These are phyloP conservation scores for Cladosporium sp. DNA, from an alignment of 2,329 filamentous ascomycete genomes.

Conservation along the genomic window DNA sequence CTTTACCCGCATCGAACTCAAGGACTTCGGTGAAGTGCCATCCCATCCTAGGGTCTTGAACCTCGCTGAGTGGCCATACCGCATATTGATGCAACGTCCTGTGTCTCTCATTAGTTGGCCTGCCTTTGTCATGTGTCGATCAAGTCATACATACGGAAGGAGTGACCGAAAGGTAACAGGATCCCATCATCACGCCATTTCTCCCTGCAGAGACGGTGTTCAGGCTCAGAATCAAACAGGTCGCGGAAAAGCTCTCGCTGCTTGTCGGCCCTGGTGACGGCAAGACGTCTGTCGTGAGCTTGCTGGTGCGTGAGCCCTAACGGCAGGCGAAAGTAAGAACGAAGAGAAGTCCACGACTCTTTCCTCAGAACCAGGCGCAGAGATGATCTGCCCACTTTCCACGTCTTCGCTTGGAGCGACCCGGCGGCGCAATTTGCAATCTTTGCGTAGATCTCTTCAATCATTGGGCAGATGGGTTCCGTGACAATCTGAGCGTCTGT, in stretches of 20 bases:
- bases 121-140: background rate
- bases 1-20: background rate
- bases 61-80: background rate
- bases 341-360: background rate
- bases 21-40: background rate
- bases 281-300: background rate
- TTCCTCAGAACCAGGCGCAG: background rate
- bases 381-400: background rate
- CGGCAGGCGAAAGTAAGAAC: background rate
- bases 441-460: background rate
- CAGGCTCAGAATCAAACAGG: slow-evolving; percentile 29
- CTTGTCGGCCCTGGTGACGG: background rate
- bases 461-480: background rate
- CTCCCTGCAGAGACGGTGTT: slow-evolving; percentile 29
- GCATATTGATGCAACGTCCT: background rate
- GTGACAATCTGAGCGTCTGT: background rate
- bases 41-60: background rate
- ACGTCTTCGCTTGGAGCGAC: background rate
- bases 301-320: background rate
- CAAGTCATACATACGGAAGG: slow-evolving; percentile 40
- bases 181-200: slow-evolving; percentile 43
- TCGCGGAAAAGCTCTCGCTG: slow-evolving; percentile 15
- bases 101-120: background rate
- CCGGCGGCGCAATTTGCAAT: background rate
- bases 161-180: slow-evolving; percentile 44